Base-by-base conservation (phyloP, 768 basidiomycete genomes). In the Tylopilus rubrobrunneus region DNA sequence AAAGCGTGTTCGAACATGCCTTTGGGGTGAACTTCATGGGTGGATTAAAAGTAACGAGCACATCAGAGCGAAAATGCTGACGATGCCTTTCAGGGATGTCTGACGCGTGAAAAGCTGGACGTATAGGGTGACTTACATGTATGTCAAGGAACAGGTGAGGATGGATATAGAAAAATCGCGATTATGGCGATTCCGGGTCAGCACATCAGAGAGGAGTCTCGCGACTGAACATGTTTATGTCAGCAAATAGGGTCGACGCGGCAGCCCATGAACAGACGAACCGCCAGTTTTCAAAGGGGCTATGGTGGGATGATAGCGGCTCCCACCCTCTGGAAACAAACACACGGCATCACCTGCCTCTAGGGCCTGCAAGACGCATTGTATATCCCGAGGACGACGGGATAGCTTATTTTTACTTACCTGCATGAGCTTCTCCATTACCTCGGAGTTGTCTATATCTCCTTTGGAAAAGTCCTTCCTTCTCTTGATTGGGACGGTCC, bases 241-340 rank as follows among this genome's bases (percentile, higher is more conserved):
- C 36, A 57, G 31, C n/a, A 45, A 12, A 33, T 36, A 37, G 21
- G 53, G 11, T 48, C 28, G 1, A 49, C 7, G 17, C 14, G 17
- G 17, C n/a, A n/a, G n/a, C n/a, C 3, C 15, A 44, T 31, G 37
- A 25, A 36, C n/a, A 17, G 3, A 67, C 75, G 43, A 50, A 87
- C 89, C 88, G 68, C 92, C 92, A 10, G 92, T 92, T 68, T 91
- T 92, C 48, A 95, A 68, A 4, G 92, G 89, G 4, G 91, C 88
- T 49, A 95, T 87, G n/a, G 81, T 84, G 0, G 92, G 89, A 60
- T 89, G 87, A 67, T 86, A 95, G 42, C 90, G 77, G 62, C 89
- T 91, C 73, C 85, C 79, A 1, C 92, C 93, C 71, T 94, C 92
- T 3, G 92, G 91, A 61, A 93, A 93, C 51, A 93, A 61, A 63